Conservation (phyloP, 2,329 filamentous ascomycete species). For the Neofusicoccum kwambonambiense region DNA sequence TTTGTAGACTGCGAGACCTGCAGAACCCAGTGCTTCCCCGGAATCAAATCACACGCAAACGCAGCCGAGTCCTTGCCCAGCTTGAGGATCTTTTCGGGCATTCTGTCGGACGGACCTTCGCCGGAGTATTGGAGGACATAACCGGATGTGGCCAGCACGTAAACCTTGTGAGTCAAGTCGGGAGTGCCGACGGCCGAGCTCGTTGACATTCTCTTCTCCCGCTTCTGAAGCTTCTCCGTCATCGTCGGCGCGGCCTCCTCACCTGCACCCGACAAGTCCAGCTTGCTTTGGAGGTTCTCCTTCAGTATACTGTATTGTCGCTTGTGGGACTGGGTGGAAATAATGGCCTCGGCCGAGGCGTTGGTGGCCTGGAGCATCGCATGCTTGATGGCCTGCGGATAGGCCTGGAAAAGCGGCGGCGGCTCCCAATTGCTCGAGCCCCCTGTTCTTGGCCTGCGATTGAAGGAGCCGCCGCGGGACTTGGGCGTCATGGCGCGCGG, state of each 20-base stretch:
- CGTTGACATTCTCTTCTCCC: constrained; percentile 40
- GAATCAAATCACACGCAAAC: constrained; percentile 77
- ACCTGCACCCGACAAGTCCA: constrained; percentile 19
- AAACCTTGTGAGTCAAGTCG: constrained; percentile 71
- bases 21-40: constrained; percentile 76
- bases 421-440: constrained; percentile 43
- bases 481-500: not conserved
- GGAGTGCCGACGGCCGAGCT: constrained; percentile 45
- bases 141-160: constrained; percentile 68
- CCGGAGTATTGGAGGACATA: constrained; percentile 73
- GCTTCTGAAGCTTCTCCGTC: constrained; percentile 37
- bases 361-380: constrained; percentile 67
- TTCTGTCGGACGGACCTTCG: constrained; percentile 66
- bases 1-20: constrained; percentile 69
- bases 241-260: constrained; percentile 28
- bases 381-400: constrained; percentile 78
- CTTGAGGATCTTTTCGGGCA: constrained; percentile 72
- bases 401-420: constrained; percentile 82
- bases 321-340: constrained; percentile 58
- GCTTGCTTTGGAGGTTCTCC: constrained; percentile 35
- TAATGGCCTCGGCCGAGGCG: constrained; percentile 66
- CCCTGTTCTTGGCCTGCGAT: not conserved
- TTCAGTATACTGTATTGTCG: constrained; percentile 47
- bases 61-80: constrained; percentile 74
- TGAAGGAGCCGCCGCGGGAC: constrained; percentile 8